phyloP scores from a whole-genome alignment of 345 rosid species.

The Gossypioides kirkii region DNA sequence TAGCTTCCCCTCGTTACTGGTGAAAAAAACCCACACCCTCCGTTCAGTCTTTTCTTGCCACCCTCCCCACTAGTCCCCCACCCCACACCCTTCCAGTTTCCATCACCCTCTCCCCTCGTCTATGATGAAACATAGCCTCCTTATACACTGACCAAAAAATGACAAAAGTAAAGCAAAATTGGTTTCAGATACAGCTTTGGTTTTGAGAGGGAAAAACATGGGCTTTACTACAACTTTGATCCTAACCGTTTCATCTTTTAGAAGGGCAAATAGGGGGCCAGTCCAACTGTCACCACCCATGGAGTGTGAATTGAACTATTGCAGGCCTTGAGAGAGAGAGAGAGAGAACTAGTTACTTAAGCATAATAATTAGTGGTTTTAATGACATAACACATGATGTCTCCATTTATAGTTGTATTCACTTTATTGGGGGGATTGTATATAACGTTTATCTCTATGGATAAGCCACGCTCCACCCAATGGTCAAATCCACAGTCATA shows the following conservation, averaged over 20 bases:
- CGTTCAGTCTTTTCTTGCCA: constrained; percentile 21
- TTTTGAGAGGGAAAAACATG: neutral
- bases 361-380: neutral
- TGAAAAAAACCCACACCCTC: constrained; percentile 17
- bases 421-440: neutral
- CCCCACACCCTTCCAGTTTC: neutral
- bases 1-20: constrained; percentile 27
- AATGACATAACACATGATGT: neutral
- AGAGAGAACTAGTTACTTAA: neutral
- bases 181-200: constrained; percentile 16
- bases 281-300: neutral
- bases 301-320: neutral
- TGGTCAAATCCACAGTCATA: neutral
- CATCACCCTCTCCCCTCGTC: constrained; percentile 19
- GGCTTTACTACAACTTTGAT: neutral
- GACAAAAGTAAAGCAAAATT: constrained; percentile 21
- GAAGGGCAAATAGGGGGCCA: neutral
- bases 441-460: neutral
- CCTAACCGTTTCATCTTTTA: neutral
- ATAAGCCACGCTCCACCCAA: neutral
- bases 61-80: neutral
- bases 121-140: constrained; percentile 17
- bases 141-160: constrained; percentile 8
- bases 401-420: neutral
- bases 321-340: neutral